Base-by-base conservation (phyloP, 768 basidiomycete genomes). In the Xerocomellus chrysenteron region DNA sequence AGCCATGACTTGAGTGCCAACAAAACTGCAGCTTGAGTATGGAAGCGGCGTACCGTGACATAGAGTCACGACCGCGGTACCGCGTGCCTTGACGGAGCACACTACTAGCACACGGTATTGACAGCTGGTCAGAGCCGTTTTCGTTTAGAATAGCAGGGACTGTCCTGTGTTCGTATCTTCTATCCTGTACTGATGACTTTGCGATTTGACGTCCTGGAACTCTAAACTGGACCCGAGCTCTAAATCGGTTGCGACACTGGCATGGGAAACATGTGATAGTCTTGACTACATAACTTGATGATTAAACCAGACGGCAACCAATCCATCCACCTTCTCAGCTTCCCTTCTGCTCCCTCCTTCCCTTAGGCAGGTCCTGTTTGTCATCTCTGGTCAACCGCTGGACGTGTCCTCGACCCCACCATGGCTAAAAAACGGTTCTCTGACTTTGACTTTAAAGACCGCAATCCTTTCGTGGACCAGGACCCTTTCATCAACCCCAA, bases 391-490 rank as follows among this genome's bases (percentile, higher is more conserved):
- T 58, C 56, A n/a, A 49, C 43, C 65, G 58, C 63, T 59, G 57
- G 65, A 48, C 65, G 59, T 50, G 53, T 54, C 26, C 48, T 57
- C 44, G 40, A 56, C 35, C 36, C 30, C 28, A 57, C 26, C 64
- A 78, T 77, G 68, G 58, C 67, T 52, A 28, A 61, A 42, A 81
- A 79, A 59, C 82, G 81, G 37, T 80, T 77, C 16, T 87, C 86
- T 36, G 82, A 79, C 58, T 80, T 86, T 66, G 88, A 90, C 73
- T 88, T 88, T 68, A 82, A 82, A 33, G 88, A 89, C 69, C 77
- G 72, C 56, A 73, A 68, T 50, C 74, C 71, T 44, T 69, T 78
- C 51, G 65, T 82, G 24, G 81, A 83, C 50, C 78, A 82, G 62
- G 80, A 85, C 65, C 85, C 84, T 10, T 62, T 68, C 55, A 26